Base-by-base conservation (phyloP, 2,329 filamentous ascomycete species). In the Botrytis pseudocinerea region DNA sequence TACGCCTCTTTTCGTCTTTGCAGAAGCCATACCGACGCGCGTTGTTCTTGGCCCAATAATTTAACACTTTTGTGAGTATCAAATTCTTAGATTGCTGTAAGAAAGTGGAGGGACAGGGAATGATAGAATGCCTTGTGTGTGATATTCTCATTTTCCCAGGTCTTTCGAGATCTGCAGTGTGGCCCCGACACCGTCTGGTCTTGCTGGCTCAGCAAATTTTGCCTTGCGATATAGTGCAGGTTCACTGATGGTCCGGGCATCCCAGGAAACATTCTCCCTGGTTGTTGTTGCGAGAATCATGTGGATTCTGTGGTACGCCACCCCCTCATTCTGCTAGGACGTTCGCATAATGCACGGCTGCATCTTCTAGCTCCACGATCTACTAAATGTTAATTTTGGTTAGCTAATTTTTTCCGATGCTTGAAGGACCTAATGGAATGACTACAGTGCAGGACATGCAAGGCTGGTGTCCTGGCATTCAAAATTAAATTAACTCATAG, bases 11-110 rank as follows among this genome's bases (percentile, higher is more conserved):
- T 63, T 63, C 40, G 28, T 35, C 28, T 46, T 35, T 25, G 35
- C 35, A 42, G 48, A 59, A 69, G 25, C 10, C 22, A 46, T 46
- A 70, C 35, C 51, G n/a, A 63, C 57, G 28, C 42, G 40, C 20
- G 28, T 63, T 63, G 14, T 38, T 18, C 68, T 70, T 70, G 66
- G 68, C 22, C 14, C 38, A 35, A 63, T n/a, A 18, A 63, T 28
- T 14, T 63, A 38, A 22, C 22, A 40, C 32, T 28, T 18, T 28
- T 22, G 6, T 22, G 40, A 63, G 54, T 20, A 46, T 63, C 38
- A 44, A 59, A 1, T 4, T 14, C 28, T 63, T 22, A 35, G n/a
- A 20, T n/a, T 60, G 22, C 28, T 63, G 20, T 25, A 9, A 12
- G 20, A 42, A 16, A 4, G 12, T 18, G 28, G 61, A 51, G 32